These are phyloP conservation scores for Plasmodium inui DNA, from an alignment of 169 alveolate genomes.

Conservation along the genomic window DNA sequence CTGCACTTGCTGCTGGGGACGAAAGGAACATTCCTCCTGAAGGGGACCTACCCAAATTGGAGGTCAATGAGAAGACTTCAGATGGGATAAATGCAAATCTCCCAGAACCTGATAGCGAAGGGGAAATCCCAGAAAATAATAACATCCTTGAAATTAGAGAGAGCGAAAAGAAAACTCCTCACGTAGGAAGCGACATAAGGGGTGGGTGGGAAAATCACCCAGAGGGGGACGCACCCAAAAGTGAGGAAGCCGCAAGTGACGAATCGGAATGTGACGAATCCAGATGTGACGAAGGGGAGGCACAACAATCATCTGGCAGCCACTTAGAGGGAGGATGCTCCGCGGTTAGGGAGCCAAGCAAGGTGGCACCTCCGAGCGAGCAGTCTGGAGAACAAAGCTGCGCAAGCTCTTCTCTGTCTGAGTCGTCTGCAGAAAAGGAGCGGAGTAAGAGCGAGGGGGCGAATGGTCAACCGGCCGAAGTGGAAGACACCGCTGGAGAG, in stretches of 20 bases:
- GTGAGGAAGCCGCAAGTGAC: background rate
- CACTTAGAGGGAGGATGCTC: background rate
- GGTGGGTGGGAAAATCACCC: background rate
- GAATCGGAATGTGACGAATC: background rate
- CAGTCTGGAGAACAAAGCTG: background rate
- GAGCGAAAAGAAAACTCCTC: background rate
- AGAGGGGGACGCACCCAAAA: background rate
- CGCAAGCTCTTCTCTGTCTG: background rate
- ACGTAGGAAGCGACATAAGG: background rate
- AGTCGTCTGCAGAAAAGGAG: background rate
- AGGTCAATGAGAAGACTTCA: background rate
- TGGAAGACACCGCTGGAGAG: background rate
- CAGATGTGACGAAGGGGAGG: background rate
- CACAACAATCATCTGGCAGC: background rate
- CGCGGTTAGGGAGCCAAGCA: background rate
- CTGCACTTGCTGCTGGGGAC: background rate
- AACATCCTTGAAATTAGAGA: background rate
- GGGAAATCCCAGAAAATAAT: background rate
- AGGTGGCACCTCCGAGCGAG: background rate
- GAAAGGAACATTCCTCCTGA: background rate
- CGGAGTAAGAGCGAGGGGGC: background rate
- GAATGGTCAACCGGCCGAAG: background rate
- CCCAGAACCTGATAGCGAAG: background rate
- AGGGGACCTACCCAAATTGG: background rate
- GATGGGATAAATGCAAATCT: background rate